Evolutionary conservation across 768 basidiomycete genomes (phyloP).

Genomic region (Pulveroboletus sp.): DNA sequence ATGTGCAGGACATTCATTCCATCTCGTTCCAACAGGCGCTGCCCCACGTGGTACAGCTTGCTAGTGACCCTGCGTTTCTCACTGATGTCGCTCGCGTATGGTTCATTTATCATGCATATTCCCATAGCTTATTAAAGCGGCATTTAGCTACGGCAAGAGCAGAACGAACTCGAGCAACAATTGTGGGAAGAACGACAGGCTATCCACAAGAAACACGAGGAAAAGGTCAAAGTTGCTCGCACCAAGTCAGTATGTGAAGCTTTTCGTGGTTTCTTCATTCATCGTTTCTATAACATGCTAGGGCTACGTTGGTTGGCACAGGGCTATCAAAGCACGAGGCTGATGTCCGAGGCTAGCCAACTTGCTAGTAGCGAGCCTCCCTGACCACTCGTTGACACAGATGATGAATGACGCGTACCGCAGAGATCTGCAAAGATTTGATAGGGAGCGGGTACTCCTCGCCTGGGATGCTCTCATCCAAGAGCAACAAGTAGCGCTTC

Average conservation of each 20-base stretch:
- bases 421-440: constrained; percentile 63
- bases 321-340: constrained; percentile 63
- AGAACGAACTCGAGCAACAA: constrained; percentile 60
- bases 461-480: constrained; percentile 75
- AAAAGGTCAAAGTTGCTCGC: constrained; percentile 62
- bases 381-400: constrained; percentile 38
- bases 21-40: constrained; percentile 69
- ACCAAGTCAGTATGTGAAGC: constrained; percentile 49
- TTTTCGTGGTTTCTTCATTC: neutral
- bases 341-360: constrained; percentile 25
- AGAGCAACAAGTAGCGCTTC: constrained; percentile 64
- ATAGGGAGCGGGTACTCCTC: constrained; percentile 59
- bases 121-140: constrained; percentile 5
- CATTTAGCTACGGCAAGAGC: constrained; percentile 63
- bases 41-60: constrained; percentile 56
- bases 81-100: constrained; percentile 48
- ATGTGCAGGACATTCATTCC: constrained; percentile 37
- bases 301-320: constrained; percentile 63
- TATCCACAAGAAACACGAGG: constrained; percentile 62
- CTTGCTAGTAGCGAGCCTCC: neutral
- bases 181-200: constrained; percentile 63
- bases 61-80: constrained; percentile 49
- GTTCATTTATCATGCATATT: constrained; percentile 1
- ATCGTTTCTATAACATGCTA: constrained; percentile 24
- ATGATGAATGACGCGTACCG: constrained; percentile 60